Conservation (phyloP, 768 basidiomycete species). For the Lyophyllum semitale region DNA sequence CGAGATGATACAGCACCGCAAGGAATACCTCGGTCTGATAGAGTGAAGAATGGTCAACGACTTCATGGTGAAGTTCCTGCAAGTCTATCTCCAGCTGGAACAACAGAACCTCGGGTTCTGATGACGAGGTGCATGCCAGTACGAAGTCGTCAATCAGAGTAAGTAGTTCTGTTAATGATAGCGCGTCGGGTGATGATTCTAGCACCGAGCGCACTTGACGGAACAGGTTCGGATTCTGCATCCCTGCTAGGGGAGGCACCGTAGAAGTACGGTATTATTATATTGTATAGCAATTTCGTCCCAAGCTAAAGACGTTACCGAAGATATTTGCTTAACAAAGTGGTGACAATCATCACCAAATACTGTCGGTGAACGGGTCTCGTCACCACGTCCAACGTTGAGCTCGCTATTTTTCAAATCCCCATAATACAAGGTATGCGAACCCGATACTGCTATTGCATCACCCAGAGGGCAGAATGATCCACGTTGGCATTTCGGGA, state of each 20-base stretch:
- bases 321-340: conserved; percentile 19
- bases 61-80: conserved; percentile 60
- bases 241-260: conserved; percentile 14
- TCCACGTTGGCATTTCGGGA: conserved; percentile 5
- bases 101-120: conserved; percentile 45
- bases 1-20: conserved; percentile 62
- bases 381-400: conserved; percentile 37
- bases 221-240: conserved; percentile 40
- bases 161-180: conserved; percentile 51
- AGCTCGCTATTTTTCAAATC: conserved; percentile 32
- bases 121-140: conserved; percentile 45
- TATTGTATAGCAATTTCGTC: no score
- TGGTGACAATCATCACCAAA: conserved; percentile 28
- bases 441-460: neutral
- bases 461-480: neutral
- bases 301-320: no score
- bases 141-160: conserved; percentile 57
- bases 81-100: conserved; percentile 67
- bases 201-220: conserved; percentile 62
- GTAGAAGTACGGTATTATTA: neutral
- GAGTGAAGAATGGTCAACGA: conserved; percentile 63
- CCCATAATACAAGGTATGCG: conserved; percentile 32
- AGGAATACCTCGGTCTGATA: conserved; percentile 70
- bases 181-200: conserved; percentile 52
- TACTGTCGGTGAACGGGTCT: conserved; percentile 31